A percentile compares a stretch with the other conserved stretches of the same genome.
These are phyloP conservation scores for Thalassiosira sp. DNA, from an alignment of 352 stramenopile genomes.

Conservation along the genomic window DNA sequence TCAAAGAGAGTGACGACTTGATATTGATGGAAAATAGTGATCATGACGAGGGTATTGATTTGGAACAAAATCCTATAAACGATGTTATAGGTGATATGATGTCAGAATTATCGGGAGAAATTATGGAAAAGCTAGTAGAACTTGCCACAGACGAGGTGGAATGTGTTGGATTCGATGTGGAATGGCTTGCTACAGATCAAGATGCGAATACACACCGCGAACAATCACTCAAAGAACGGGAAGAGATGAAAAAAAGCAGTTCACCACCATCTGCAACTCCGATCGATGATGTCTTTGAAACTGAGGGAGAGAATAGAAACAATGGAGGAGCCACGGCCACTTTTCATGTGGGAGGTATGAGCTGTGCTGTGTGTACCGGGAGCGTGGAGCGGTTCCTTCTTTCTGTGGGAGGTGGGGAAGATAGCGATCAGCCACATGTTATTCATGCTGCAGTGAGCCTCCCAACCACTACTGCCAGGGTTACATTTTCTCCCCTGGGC, in stretches of 20 bases:
- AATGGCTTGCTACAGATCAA: constrained; percentile 24
- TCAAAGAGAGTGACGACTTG: neutral
- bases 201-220: constrained; percentile 27
- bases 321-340: constrained; percentile 27
- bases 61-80: neutral
- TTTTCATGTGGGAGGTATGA: constrained; percentile 75
- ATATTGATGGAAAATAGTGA: neutral
- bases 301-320: constrained; percentile 5
- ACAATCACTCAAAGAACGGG: neutral
- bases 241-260: neutral
- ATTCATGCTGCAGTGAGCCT: constrained; percentile 55
- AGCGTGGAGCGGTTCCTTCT: constrained; percentile 67
- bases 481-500: constrained; percentile 19
- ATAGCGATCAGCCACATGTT: constrained; percentile 28
- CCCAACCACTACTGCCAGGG: constrained; percentile 47
- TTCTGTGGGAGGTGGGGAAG: neutral
- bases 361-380: constrained; percentile 72
- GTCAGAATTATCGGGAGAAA: neutral
- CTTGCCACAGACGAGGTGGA: constrained; percentile 60
- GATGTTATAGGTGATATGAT: neutral
- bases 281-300: constrained; percentile 2
- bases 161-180: constrained; percentile 69
- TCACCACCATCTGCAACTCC: neutral
- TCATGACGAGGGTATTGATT: neutral
- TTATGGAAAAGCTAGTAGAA: constrained; percentile 17